A percentile compares a stretch with the other conserved stretches of the same genome.
Conservation (phyloP, 208 protist genomes). For the Crithidia mellificae region DNA sequence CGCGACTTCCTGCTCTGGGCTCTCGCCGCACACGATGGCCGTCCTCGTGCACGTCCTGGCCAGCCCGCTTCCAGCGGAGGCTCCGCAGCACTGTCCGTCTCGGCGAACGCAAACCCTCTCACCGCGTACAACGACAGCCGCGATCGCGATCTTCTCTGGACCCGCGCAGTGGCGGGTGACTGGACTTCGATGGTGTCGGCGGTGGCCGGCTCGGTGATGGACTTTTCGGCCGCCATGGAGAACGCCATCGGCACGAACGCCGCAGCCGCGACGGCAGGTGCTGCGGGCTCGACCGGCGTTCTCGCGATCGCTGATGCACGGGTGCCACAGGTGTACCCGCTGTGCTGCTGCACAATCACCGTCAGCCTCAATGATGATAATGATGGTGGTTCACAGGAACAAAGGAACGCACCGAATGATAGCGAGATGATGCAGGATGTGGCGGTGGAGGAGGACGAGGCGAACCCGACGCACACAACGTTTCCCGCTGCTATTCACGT, state of each 20-base stretch:
- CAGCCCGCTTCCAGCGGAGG: too few relatives aligned
- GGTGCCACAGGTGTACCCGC: constrained; percentile 13
- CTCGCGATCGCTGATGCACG: neutral
- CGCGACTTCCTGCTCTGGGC: constrained; percentile 7
- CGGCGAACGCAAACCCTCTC: too few relatives aligned
- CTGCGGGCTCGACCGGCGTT: neutral
- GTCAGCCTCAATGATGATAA: too few relatives aligned
- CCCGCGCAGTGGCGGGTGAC: neutral
- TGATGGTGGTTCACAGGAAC: too few relatives aligned
- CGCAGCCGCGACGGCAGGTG: neutral
- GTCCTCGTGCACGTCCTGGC: too few relatives aligned
- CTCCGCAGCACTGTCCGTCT: neutral
- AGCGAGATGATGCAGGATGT: neutral
- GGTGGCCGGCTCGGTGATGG: constrained; percentile 13
- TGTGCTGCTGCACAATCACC: constrained; percentile 16
- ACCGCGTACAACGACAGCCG: neutral
- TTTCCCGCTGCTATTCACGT: too few relatives aligned
- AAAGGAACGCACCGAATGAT: too few relatives aligned
- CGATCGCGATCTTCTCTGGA: neutral
- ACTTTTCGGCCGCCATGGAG: constrained; percentile 4
- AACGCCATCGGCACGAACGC: neutral
- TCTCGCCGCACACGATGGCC: too few relatives aligned
- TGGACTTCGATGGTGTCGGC: constrained; percentile 24
- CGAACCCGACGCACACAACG: too few relatives aligned
- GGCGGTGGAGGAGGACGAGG: neutral